Evolutionary conservation across 208 protist genomes (phyloP).

Genomic region (Crithidia brevicula): DNA sequence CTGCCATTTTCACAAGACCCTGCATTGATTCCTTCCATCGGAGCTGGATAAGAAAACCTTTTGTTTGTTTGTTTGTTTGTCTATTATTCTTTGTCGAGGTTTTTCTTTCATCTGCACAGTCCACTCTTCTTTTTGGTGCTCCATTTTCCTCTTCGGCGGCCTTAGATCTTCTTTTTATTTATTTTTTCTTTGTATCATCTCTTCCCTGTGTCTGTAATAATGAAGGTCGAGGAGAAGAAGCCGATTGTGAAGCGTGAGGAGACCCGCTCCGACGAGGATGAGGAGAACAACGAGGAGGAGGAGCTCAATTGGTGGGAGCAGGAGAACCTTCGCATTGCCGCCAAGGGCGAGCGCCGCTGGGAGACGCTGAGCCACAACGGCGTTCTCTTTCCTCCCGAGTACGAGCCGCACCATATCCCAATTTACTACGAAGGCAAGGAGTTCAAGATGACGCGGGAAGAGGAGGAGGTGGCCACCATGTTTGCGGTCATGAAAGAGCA

Average conservation of each 20-base stretch:
- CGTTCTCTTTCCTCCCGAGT: constrained; percentile 97
- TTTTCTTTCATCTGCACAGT: no score
- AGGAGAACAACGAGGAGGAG: constrained; percentile 58
- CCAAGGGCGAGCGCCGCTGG: constrained; percentile 92
- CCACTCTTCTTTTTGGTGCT: no score
- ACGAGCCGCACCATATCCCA: constrained; percentile 96
- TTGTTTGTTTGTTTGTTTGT: background rate
- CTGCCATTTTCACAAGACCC: no score
- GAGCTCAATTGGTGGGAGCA: constrained; percentile 89
- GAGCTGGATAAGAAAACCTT: no score
- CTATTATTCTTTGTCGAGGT: background rate
- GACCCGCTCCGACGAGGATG: constrained; percentile 49
- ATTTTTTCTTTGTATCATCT: constrained; percentile 1
- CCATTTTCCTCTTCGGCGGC: background rate
- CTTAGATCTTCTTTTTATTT: no score
- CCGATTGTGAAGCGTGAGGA: constrained; percentile 33
- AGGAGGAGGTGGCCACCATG: constrained; percentile 99
- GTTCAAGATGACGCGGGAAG: constrained; percentile 93
- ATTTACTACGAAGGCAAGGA: constrained; percentile 94
- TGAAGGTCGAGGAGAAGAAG: constrained; percentile 44
- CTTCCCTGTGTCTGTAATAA: constrained; percentile 6
- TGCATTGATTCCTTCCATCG: no score
- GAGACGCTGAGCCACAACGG: constrained; percentile 97
- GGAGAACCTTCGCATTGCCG: constrained; percentile 69
- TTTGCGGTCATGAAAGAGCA: constrained; percentile 95